Evolutionary conservation across 257 asterid genomes (phyloP).

Genomic region (Rehmannia glutinosa): DNA sequence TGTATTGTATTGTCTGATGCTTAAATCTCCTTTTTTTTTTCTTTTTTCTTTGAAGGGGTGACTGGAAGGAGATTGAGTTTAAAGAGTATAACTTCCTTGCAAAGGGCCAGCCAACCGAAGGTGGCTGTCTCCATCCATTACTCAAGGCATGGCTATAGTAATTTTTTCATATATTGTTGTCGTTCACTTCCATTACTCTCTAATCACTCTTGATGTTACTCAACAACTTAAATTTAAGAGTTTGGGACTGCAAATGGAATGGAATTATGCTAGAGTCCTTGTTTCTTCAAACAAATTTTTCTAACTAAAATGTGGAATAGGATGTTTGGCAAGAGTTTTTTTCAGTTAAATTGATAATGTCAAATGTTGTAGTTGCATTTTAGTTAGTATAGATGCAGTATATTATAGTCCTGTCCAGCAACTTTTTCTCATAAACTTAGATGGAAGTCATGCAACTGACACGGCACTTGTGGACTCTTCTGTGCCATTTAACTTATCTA

Average conservation of each 20-base stretch:
- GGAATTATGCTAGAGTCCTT: neutral
- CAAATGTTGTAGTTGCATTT: neutral
- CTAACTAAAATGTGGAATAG: neutral
- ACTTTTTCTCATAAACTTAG: too few relatives aligned
- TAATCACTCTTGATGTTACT: neutral
- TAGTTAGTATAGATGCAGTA: neutral
- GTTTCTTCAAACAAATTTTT: neutral
- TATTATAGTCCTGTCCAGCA: neutral
- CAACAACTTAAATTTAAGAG: neutral
- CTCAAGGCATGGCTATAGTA: conserved; percentile 60
- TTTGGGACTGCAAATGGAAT: neutral
- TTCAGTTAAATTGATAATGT: neutral
- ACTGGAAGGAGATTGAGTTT: conserved; percentile 87
- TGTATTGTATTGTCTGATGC: neutral
- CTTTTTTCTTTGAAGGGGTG: conserved; percentile 62
- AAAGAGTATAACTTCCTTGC: conserved; percentile 96
- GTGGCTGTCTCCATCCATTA: conserved; percentile 92
- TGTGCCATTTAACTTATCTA: too few relatives aligned
- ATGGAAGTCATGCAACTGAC: too few relatives aligned
- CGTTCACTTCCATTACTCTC: neutral
- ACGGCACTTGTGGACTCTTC: too few relatives aligned
- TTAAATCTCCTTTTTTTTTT: neutral
- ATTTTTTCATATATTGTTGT: conserved; percentile 13
- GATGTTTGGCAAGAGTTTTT: conserved; percentile 6
- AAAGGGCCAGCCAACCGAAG: conserved; percentile 92